Conservation (phyloP, 371 early-diverging fungal species). For the Mucor indicus region DNA sequence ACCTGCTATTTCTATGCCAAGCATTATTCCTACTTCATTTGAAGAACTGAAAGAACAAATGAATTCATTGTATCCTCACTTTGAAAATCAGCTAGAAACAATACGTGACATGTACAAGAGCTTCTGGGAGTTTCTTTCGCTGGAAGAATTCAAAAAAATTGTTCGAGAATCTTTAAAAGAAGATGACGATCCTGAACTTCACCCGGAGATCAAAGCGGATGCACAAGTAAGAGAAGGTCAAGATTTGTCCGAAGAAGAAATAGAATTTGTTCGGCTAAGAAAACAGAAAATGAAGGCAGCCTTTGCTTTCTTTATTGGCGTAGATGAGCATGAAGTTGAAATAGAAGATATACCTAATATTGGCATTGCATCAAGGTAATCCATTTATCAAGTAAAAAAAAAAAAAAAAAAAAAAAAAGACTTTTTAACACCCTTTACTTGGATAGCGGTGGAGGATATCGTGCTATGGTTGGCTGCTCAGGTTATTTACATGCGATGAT, state of each 20-base stretch:
- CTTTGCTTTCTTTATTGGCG: conserved; percentile 72
- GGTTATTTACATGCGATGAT: conserved; percentile 60
- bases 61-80: conserved; percentile 19
- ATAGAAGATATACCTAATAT: conserved; percentile 63
- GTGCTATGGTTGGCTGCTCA: conserved; percentile 65
- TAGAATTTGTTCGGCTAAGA: conserved; percentile 42
- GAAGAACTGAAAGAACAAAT: conserved; percentile 23
- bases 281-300: conserved; percentile 45
- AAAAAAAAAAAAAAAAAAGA: neutral
- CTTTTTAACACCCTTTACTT: neutral
- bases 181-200: conserved; percentile 9
- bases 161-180: conserved; percentile 25
- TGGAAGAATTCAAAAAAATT: conserved; percentile 35
- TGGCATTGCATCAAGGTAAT: conserved; percentile 62
- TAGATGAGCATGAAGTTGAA: conserved; percentile 53
- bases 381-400: neutral
- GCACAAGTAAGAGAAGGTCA: conserved; percentile 42
- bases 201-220: conserved; percentile 34
- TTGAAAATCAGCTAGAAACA: conserved; percentile 23
- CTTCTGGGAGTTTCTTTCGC: conserved; percentile 32
- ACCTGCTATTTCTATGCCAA: neutral
- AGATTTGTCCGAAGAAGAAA: conserved; percentile 44
- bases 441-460: conserved; percentile 67
- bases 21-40: conserved; percentile 11
- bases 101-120: conserved; percentile 26